Conservation (phyloP, 164 flowering plant genomes). For the Liriodendron chinense region DNA sequence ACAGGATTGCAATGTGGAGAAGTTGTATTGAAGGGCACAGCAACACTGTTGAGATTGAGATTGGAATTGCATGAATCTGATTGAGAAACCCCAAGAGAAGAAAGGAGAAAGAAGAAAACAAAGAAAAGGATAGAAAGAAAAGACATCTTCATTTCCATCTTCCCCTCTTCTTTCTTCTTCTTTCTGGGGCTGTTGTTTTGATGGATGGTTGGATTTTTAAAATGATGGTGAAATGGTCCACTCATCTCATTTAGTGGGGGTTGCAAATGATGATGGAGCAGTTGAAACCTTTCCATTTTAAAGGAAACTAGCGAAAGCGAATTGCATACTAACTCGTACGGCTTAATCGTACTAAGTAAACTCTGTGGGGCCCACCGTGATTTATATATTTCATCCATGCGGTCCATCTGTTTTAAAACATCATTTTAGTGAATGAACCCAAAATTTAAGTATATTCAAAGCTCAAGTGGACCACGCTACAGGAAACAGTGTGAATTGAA, state of each 20-base stretch:
- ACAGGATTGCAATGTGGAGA: constrained; percentile 30
- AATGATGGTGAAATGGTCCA: background rate
- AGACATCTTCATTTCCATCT: constrained; percentile 14
- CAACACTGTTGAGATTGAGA: constrained; percentile 19
- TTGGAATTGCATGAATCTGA: constrained; percentile 31
- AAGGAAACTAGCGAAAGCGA: background rate
- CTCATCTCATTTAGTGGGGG: background rate
- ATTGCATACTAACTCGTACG: no score
- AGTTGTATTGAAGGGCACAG: constrained; percentile 21
- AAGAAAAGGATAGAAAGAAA: constrained; percentile 2
- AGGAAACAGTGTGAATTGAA: no score
- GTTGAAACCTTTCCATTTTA: background rate
- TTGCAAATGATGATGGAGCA: background rate
- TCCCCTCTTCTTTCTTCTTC: constrained; percentile 1
- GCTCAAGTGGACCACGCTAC: no score
- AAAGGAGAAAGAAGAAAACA: constrained; percentile 3
- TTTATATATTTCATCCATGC: no score
- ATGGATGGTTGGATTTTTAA: constrained; percentile 3
- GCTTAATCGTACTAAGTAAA: no score
- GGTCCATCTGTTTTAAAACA: no score
- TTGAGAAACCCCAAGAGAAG: constrained; percentile 21
- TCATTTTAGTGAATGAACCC: no score
- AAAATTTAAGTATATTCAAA: no score
- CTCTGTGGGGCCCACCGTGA: no score
- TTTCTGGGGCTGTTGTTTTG: background rate